Base-by-base conservation (phyloP, 306 rosid genomes). In the Quercus wislizeni region DNA sequence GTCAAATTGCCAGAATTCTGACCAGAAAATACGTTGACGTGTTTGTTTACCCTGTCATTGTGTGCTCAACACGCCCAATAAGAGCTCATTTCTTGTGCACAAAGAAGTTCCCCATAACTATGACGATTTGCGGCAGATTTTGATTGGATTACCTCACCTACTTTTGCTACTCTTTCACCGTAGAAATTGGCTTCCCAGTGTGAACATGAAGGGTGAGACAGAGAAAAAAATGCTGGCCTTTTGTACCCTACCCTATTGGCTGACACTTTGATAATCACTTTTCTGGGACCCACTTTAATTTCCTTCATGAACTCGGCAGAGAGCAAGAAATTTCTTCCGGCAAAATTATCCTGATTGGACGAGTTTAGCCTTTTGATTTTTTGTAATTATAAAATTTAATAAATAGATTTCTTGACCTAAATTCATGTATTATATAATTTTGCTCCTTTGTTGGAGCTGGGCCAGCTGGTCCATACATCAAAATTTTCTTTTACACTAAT, bases 311-410 rank as follows among this genome's bases (percentile, higher is more conserved):
- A n/a, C 30, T 30, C 46, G 21, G 18, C 56, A 63, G 19, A n/a
- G 41, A 51, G 74, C 51, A 71, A 38, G 69, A 4, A n/a, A 31
- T 82, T 82, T 82, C 81, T 82, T 77, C 74, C 6, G 78, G 46
- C 75, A 10, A 72, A 82, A 82, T 82, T 82, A 63, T 76, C 67
- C 63, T 3, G 30, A 4, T 77, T 21, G 76, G 85, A 82, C 85
- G 21, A 73, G 19, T 41, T 41, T 41, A 55, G 71, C 85, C 85
- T 28, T 71, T 0, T 0, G 11, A 14, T 49, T 49, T 10, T 49
- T 49, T 49, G 17, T 49, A 49, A 49, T 13, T 49, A 10, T 49
- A 49, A 49, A 49, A 49, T 12, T 13, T 49, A 49, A 49, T 49
- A 49, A 49, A 49, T 49, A 49, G 54, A 49, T 10, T 49, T 49